A percentile compares a stretch with the other conserved stretches of the same genome.
phyloP scores from a whole-genome alignment of 306 rosid genomes.

The Fragaria vesca region DNA sequence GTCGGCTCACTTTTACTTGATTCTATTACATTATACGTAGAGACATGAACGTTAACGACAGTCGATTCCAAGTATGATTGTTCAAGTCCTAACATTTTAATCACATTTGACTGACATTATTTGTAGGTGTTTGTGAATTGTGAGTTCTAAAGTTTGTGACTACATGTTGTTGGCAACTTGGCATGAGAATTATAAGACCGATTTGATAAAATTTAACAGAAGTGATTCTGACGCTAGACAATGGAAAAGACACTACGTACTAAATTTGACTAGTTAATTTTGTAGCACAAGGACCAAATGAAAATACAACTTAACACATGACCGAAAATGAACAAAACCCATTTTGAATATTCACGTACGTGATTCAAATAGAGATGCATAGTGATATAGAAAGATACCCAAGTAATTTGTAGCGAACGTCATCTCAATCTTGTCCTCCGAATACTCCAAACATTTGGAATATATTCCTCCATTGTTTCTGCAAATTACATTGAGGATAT shows the following conservation, averaged over 20 bases:
- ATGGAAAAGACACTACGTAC: background rate
- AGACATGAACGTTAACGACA: too few species aligned
- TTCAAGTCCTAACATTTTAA: too few species aligned
- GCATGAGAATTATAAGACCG: too few species aligned
- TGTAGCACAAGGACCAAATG: too few species aligned
- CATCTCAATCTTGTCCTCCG: slow-evolving; percentile 90
- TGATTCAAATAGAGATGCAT: background rate
- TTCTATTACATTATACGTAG: too few species aligned
- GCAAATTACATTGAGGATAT: slow-evolving; percentile 20
- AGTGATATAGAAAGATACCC: slow-evolving; percentile 42
- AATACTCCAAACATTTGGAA: slow-evolving; percentile 77
- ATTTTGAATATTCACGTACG: background rate
- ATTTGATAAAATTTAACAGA: background rate
- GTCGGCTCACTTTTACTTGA: too few species aligned
- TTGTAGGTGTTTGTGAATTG: too few species aligned
- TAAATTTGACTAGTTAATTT: background rate
- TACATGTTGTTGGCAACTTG: background rate
- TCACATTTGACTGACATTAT: too few species aligned
- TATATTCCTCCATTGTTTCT: slow-evolving; percentile 93
- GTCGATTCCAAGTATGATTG: too few species aligned
- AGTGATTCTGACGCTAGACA: background rate
- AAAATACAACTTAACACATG: background rate
- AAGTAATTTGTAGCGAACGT: slow-evolving; percentile 95
- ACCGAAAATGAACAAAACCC: background rate
- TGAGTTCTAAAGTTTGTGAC: too few species aligned